Conservation (phyloP, 225 moss, liverwort and hornwort genomes). For the Climacium dendroides region DNA sequence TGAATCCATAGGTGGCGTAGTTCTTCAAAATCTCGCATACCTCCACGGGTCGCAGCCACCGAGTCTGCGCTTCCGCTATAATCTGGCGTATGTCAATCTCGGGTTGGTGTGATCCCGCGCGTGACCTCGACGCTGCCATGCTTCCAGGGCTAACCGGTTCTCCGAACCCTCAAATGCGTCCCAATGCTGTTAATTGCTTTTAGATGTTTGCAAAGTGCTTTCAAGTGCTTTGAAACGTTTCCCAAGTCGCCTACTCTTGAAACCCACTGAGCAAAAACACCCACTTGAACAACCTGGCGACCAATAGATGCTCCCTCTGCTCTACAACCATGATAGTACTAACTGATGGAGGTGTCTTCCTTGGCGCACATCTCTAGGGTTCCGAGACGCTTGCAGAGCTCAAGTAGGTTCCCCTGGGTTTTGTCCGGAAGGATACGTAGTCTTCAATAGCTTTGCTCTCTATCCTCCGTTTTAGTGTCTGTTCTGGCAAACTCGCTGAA, state of each 20-base stretch:
- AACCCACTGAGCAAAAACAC: neutral
- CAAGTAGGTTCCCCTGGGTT: neutral
- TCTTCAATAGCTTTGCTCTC: neutral
- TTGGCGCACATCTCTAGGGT: neutral
- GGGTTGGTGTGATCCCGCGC: conserved; percentile 16
- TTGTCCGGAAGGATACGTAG: neutral
- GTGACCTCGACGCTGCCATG: conserved; percentile 16
- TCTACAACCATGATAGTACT: neutral
- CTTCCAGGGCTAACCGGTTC: conserved; percentile 1
- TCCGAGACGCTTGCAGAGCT: neutral
- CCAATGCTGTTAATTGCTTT: neutral
- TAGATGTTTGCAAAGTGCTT: neutral
- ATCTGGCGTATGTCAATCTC: conserved; percentile 79
- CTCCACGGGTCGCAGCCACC: conserved; percentile 83
- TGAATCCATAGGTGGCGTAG: conserved; percentile 69
- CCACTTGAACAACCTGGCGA: neutral
- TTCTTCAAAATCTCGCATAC: conserved; percentile 85
- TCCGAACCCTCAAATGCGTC: neutral
- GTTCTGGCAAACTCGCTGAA: neutral
- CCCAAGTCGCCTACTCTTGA: neutral
- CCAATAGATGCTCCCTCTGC: neutral
- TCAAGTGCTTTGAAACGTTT: neutral
- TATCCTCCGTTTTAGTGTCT: neutral
- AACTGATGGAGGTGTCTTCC: neutral
- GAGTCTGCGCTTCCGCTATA: conserved; percentile 73